Evolutionary conservation across 202 grass and related monocot genomes (phyloP), one percentile per base, ranked within the genome.

Genomic region (Dendrocalamus latiflorus): DNA sequence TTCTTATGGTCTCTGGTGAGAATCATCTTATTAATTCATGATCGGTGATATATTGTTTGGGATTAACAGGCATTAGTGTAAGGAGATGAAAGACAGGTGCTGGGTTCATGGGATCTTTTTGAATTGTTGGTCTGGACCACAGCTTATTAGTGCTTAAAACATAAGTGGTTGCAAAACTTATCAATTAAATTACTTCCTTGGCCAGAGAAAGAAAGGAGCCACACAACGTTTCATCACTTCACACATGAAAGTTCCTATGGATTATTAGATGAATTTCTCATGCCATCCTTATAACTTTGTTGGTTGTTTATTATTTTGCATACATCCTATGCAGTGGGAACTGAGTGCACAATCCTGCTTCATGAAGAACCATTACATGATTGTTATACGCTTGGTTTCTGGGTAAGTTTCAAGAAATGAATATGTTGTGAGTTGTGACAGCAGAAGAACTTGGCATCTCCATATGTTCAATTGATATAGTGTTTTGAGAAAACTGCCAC

Each of bases 1-100:
- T n/a, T 98, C 82, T 60, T 98, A 88, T 98, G 95, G 95, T 95
- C 91, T 65, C 25, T 93, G 95, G 91, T 98, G 83, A 91, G 93
- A 72, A 74, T 68, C 8, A 65, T 53, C 70, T 60, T 41, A 4
- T 85, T 66, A 72, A 77, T 78, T 20, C 33, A 20, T 70, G 14
- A 55, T 45, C 0, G 8, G 1, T n/a, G n/a, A n/a, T 62, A 36
- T 37, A 53, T 75, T 53, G 22, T 74, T 13, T 82, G 74, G 50
- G 14, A 58, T 60, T 72, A 77, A 25, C 48, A 33, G 4, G 10
- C 58, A 59, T 51, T 83, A 67, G 20, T 49, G 38, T 13, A 65
- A 21, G 9, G 6, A 88, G 17, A 72, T 67, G 16, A 18, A 56
- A 53, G 15, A 13, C 36, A 48, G 70, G 15, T 85, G 25, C 7